Base-by-base conservation (phyloP, 2,329 filamentous ascomycete genomes). In the Talaromyces amestolkiae region DNA sequence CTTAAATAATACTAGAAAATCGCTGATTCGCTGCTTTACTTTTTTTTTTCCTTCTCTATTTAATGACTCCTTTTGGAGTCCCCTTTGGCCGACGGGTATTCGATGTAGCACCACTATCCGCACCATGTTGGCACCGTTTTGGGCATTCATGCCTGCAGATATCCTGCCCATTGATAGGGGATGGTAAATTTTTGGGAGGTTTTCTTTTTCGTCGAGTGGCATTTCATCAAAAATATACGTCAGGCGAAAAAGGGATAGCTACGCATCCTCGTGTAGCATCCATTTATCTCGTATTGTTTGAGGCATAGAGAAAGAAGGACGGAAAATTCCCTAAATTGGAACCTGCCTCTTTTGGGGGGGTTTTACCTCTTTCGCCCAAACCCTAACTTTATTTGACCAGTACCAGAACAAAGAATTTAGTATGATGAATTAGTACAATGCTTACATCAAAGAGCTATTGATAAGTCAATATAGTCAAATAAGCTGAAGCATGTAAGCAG, bases 91-190 rank as follows among this genome's bases (percentile, higher is more conserved):
- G 53, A 39, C n/a, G 51, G 33, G 3, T 22, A 22, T 37, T 59
- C 37, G 19, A 47, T 45, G 61, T 56, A 47, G 37, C 53, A 58
- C 49, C 51, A 37, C 61, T 39, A 45, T 58, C 59, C 71, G 73
- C 49, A 33, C 27, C 27, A 10, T 33, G 49, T 53, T 53, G 24
- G 66, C 67, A 74, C 66, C 67, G 69, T 68, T 73, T 79, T 79
- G 77, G 77, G 78, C 78, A 80, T 73, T 75, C 73, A 77, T 77
- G 72, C 77, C 71, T 78, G 75, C 74, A 74, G 72, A 68, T 60
- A 27, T 64, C 64, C 67, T 67, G 63, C 65, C 68, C 66, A 58
- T 64, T 56, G 47, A 58, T 65, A 65, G 60, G 27, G 15, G 17
- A n/a, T 53, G 24, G 17, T 33, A 3, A 2, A 6, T 61, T 63